phyloP scores from a whole-genome alignment of 495 filamentous ascomycete genomes.

The Daldinia grandis region DNA sequence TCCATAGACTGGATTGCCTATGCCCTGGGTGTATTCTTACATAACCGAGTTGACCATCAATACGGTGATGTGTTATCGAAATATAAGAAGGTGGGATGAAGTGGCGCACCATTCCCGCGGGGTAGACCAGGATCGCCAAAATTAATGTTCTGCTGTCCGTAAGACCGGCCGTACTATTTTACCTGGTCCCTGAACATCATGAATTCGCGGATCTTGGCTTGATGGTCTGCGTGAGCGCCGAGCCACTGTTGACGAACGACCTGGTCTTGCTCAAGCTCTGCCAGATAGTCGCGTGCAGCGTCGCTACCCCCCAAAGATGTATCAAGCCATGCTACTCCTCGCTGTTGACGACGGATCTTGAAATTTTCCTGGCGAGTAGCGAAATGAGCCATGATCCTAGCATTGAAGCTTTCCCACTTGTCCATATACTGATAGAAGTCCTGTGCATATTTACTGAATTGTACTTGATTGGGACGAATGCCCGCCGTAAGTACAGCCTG shows the following conservation, averaged over 20 bases:
- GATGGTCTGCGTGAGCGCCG: slow-evolving; percentile 69
- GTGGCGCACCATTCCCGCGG: not conserved
- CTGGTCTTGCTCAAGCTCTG: slow-evolving; percentile 70
- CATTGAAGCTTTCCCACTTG: slow-evolving; percentile 73
- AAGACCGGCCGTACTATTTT: slow-evolving; percentile 26
- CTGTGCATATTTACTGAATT: slow-evolving; percentile 67
- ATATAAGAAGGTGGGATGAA: not conserved
- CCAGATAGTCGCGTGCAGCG: slow-evolving; percentile 61
- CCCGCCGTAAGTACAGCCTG: slow-evolving; percentile 45
- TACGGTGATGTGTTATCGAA: not conserved
- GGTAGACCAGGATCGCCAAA: not conserved
- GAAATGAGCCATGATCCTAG: slow-evolving; percentile 73
- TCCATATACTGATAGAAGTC: slow-evolving; percentile 73
- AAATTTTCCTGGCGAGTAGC: slow-evolving; percentile 64
- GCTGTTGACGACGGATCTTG: slow-evolving; percentile 55
- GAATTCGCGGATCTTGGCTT: slow-evolving; percentile 66
- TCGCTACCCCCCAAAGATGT: slow-evolving; percentile 60
- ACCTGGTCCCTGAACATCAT: slow-evolving; percentile 60
- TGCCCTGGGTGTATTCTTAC: not conserved
- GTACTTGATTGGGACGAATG: slow-evolving; percentile 54
- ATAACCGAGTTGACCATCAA: not conserved
- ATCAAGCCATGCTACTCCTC: slow-evolving; percentile 57
- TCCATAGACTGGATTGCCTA: not conserved
- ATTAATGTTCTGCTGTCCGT: slow-evolving; percentile 6
- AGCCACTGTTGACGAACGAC: slow-evolving; percentile 71